A percentile compares a stretch with the other conserved stretches of the same genome.
These are phyloP conservation scores for Diaporthe aspalathi DNA, from an alignment of 2,329 filamentous ascomycete genomes.

Conservation along the genomic window DNA sequence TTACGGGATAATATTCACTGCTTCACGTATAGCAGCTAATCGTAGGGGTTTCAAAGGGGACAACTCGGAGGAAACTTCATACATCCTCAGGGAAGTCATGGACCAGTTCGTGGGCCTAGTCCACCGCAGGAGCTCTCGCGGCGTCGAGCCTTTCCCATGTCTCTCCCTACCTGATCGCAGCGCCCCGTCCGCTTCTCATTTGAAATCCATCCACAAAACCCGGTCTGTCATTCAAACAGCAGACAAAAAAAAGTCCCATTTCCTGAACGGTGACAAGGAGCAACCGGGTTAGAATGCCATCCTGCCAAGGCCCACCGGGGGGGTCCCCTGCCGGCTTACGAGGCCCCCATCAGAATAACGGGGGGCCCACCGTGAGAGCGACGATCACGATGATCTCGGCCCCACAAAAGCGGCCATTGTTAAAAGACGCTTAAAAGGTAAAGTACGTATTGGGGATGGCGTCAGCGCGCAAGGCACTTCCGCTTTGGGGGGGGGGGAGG, in stretches of 20 bases:
- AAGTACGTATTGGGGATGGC: conserved; percentile 23
- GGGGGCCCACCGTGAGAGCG: conserved; percentile 9
- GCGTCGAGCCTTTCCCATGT: not conserved
- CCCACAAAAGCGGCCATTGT: not conserved
- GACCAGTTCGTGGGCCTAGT: not conserved
- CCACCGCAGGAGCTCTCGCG: not conserved
- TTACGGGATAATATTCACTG: conserved; percentile 10
- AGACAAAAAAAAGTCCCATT: not conserved
- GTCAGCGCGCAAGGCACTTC: conserved; percentile 13
- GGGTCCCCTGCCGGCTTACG: conserved; percentile 29
- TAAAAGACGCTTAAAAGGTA: conserved; percentile 37
- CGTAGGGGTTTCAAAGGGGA: too few species aligned
- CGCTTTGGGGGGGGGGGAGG: not conserved
- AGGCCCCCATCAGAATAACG: conserved; percentile 34
- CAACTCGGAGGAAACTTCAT: not conserved
- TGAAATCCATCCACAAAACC: not conserved
- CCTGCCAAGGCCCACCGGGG: conserved; percentile 12
- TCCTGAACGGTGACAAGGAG: not conserved
- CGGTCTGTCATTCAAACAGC: not conserved
- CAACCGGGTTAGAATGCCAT: not conserved
- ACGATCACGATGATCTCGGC: conserved; percentile 33
- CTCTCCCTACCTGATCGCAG: not conserved
- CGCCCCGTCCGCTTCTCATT: not conserved
- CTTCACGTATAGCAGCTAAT: not conserved
- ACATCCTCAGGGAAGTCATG: not conserved